Percentiles rank a stretch among this genome's conserved stretches.
These are phyloP conservation scores for Juglanconis juglandina DNA, from an alignment of 2,329 filamentous ascomycete genomes.

Conservation along the genomic window DNA sequence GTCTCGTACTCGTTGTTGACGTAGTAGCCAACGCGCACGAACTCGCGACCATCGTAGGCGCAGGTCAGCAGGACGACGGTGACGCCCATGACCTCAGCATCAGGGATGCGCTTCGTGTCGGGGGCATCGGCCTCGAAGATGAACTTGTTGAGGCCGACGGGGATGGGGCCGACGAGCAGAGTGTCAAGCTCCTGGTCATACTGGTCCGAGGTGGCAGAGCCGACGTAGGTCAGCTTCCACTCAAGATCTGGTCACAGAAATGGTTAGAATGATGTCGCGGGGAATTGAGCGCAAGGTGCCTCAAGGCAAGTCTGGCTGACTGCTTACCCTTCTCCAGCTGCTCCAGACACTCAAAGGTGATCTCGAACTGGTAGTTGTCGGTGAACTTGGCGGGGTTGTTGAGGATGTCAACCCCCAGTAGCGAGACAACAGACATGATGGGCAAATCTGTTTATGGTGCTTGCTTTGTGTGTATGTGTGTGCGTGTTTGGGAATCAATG, in stretches of 20 bases:
- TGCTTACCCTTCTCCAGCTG: conserved; percentile 79
- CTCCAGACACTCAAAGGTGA: conserved; percentile 97
- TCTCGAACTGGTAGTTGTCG: conserved; percentile 93
- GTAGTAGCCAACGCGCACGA: conserved; percentile 97
- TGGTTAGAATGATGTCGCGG: not conserved
- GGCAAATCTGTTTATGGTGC: conserved; percentile 28
- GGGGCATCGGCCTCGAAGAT: conserved; percentile 94
- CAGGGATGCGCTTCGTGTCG: conserved; percentile 84
- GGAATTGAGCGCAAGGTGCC: not conserved
- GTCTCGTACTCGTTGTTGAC: conserved; percentile 99
- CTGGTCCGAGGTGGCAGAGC: conserved; percentile 95
- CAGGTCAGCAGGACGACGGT: conserved; percentile 96
- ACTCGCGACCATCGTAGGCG: conserved; percentile 93
- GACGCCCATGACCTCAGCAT: conserved; percentile 92
- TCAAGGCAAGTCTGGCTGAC: not conserved
- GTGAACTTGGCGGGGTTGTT: conserved; percentile 97
- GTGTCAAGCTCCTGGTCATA: conserved; percentile 98
- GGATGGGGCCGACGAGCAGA: conserved; percentile 94
- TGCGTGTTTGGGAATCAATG: not conserved
- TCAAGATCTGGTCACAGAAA: conserved; percentile 69
- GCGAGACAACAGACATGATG: conserved; percentile 88
- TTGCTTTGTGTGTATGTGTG: conserved; percentile 5
- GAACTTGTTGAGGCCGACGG: conserved; percentile 97
- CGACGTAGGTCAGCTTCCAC: conserved; percentile 99
- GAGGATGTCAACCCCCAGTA: conserved; percentile 89